phyloP scores from a whole-genome alignment of 371 early-diverging fungal genomes.

The Mortierella sp. region DNA sequence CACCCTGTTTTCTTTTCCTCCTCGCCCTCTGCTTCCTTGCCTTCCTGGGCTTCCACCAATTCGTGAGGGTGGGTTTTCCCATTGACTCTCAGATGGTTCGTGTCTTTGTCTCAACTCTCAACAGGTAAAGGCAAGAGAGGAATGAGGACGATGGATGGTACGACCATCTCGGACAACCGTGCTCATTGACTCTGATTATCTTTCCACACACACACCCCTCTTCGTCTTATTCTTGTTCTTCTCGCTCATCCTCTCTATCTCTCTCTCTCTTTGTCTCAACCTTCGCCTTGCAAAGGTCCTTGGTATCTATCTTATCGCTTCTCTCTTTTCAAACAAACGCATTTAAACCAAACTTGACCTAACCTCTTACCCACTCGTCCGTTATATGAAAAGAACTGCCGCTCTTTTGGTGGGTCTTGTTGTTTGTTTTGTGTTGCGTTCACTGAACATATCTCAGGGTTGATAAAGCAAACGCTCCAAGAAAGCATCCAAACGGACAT shows the following conservation, averaged over 20 bases:
- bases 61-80: not conserved
- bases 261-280: not conserved
- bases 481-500: not conserved
- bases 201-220: too few species aligned
- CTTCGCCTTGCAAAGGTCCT: not conserved
- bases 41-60: not conserved
- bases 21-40: not conserved
- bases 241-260: not conserved
- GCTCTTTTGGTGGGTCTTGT: not conserved
- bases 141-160: not conserved
- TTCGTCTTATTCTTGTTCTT: not conserved
- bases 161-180: constrained; percentile 4
- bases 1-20: not conserved
- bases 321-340: too few species aligned
- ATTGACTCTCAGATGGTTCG: not conserved
- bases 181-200: not conserved
- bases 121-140: not conserved
- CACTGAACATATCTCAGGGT: not conserved
- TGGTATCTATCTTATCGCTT: too few species aligned
- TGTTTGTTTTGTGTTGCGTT: not conserved
- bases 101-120: too few species aligned
- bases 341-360: too few species aligned
- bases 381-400: not conserved
- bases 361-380: not conserved
- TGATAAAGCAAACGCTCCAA: constrained; percentile 8